Evolutionary conservation across 2,329 filamentous ascomycete genomes (phyloP).

Genomic region (Botryosphaeria dothidea): DNA sequence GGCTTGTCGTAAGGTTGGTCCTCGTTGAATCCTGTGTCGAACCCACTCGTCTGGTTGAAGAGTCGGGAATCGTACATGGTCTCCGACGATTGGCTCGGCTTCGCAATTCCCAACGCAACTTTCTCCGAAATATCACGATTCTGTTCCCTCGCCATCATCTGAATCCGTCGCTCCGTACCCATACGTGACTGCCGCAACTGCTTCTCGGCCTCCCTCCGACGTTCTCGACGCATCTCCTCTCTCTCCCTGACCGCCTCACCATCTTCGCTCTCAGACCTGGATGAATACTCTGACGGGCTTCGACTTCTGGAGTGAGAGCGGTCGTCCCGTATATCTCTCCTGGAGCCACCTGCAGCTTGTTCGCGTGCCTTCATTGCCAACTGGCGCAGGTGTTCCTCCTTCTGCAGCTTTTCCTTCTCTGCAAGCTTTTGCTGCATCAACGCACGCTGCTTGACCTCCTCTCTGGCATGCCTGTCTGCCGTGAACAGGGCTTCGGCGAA

Average conservation of each 20-base stretch:
- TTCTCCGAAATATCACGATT: constrained; percentile 97
- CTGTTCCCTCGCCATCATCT: constrained; percentile 92
- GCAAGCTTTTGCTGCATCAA: constrained; percentile 95
- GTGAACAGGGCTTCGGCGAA: constrained; percentile 94
- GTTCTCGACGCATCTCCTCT: constrained; percentile 75
- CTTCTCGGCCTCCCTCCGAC: constrained; percentile 78
- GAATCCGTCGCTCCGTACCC: constrained; percentile 87
- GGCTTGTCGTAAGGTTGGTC: constrained; percentile 98
- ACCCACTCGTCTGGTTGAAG: constrained; percentile 92
- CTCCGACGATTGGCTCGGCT: constrained; percentile 88
- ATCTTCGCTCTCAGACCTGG: constrained; percentile 56
- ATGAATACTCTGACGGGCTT: constrained; percentile 45
- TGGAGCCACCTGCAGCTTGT: constrained; percentile 60
- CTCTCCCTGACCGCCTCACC: constrained; percentile 73
- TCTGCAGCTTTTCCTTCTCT: constrained; percentile 93
- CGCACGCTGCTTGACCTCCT: constrained; percentile 89
- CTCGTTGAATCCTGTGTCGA: constrained; percentile 92
- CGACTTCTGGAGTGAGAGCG: constrained; percentile 39
- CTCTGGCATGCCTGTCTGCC: constrained; percentile 89
- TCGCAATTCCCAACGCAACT: constrained; percentile 89
- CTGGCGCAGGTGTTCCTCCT: constrained; percentile 86
- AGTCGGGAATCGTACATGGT: constrained; percentile 96
- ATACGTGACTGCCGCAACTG: constrained; percentile 92
- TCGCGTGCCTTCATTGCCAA: constrained; percentile 90
- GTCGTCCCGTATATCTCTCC: constrained; percentile 6